Evolutionary conservation across 164 flowering plant species (phyloP).

Genomic region (Houttuynia cordata): DNA sequence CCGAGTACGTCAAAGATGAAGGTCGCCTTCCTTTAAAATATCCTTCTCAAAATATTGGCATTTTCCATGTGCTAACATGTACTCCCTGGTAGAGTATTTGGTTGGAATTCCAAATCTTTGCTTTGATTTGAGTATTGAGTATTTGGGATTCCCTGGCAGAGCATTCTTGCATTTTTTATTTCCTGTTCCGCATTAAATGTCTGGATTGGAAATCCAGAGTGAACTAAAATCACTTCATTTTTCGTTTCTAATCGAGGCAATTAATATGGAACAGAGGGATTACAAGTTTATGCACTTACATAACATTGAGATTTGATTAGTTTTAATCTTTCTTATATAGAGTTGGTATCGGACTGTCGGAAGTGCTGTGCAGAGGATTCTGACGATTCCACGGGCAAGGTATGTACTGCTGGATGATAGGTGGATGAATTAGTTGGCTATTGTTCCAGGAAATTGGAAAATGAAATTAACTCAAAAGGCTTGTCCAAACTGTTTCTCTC

Average conservation of each 20-base stretch:
- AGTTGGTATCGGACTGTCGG: conserved; percentile 71
- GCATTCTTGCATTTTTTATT: not conserved
- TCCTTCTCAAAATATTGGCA: too few relatives aligned
- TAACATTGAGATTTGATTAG: not conserved
- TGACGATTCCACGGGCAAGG: conserved; percentile 89
- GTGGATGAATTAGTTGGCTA: not conserved
- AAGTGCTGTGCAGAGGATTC: conserved; percentile 92
- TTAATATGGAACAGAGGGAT: too few relatives aligned
- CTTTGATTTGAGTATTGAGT: too few relatives aligned
- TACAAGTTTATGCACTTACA: not conserved
- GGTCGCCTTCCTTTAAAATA: conserved; percentile 21
- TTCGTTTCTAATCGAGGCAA: too few relatives aligned
- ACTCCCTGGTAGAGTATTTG: too few relatives aligned
- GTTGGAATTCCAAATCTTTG: too few relatives aligned
- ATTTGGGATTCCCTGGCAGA: not conserved
- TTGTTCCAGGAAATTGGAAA: not conserved
- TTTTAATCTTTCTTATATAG: conserved; percentile 25
- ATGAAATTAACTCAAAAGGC: too few relatives aligned
- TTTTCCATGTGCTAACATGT: too few relatives aligned
- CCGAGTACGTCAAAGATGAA: conserved; percentile 72
- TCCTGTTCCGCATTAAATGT: too few relatives aligned
- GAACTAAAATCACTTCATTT: too few relatives aligned
- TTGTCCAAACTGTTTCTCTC: not conserved
- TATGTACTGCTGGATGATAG: conserved; percentile 14
- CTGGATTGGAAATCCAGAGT: too few relatives aligned